Evolutionary conservation across 257 asterid genomes (phyloP), one percentile per base, ranked within the genome.

Genomic region (Fraxinus quadrangulata): DNA sequence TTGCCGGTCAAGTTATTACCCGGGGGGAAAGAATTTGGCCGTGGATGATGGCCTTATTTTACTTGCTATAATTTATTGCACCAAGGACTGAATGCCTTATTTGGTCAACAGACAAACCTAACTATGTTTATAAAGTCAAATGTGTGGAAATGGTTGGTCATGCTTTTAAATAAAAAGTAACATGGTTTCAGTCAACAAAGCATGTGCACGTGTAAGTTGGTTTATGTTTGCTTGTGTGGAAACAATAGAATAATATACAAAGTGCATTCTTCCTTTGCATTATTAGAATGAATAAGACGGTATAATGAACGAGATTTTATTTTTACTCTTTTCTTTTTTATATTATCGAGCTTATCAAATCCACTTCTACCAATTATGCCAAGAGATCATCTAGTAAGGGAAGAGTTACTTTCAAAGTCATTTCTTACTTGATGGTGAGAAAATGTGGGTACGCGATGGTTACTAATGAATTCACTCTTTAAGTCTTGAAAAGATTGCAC

Each of bases 131-230:
- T 42, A 72, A 86, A 87, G 90, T 89, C 87, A 90, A 85, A 76
- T 63, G 80, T 72, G 24, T 72, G 78, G 77, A 75, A 75, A 82
- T 86, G 85, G 77, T 81, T 85, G 87, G 86, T 83, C 81, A 75
- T 78, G 82, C 85, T 74, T 87, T 77, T 82, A 82, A 85, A 82
- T 72, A 79, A 72, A 81, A 70, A 79, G 85, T 83, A 90, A 86
- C 90, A 87, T 93, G 93, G 87, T 77, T 79, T 81, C 77, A 70
- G 91, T 88, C 90, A 91, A 85, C 90, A 88, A 5, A 75, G 88
- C 92, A 91, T 88, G 97, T 91, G 97, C 91, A 91, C 87, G 97
- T 91, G 97, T 90, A 81, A 75, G 51, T 66, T 54, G 75, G 78
- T 31, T 77, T 78, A 73, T 80, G 56, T 78, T 78, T 78, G 77